Percentiles rank a stretch among this genome's conserved stretches.
Evolutionary conservation across 768 basidiomycete genomes (phyloP).

Genomic region (Boletus rubropictus): DNA sequence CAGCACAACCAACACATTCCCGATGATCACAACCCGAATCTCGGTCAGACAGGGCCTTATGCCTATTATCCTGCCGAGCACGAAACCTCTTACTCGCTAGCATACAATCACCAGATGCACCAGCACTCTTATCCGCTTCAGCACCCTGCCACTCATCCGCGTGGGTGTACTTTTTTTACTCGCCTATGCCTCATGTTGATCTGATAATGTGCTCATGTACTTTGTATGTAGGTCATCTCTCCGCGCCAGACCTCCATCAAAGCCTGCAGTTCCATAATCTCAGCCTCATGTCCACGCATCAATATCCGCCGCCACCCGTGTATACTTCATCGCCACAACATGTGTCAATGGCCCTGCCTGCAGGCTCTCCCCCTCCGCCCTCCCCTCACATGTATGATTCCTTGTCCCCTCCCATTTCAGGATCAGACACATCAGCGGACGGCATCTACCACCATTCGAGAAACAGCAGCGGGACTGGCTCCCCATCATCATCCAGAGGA

Average conservation of each 20-base stretch:
- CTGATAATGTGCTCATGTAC: conserved; percentile 53
- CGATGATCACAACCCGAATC: conserved; percentile 43
- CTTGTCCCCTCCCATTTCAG: conserved; percentile 80
- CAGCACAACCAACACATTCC: conserved; percentile 42
- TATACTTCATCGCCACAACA: conserved; percentile 60
- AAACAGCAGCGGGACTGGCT: conserved; percentile 69
- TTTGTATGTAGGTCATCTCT: conserved; percentile 55
- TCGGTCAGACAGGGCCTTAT: conserved; percentile 39
- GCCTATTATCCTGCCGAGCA: conserved; percentile 51
- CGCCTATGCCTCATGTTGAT: conserved; percentile 55
- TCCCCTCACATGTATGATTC: conserved; percentile 80
- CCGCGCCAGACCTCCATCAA: conserved; percentile 63
- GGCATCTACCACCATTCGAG: conserved; percentile 70
- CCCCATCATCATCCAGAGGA: conserved; percentile 71
- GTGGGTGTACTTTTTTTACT: conserved; percentile 54
- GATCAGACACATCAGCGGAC: conserved; percentile 85
- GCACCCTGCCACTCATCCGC: conserved; percentile 58
- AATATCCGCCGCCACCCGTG: conserved; percentile 55
- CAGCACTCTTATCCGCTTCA: conserved; percentile 51
- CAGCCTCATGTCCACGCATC: conserved; percentile 63
- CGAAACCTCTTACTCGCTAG: conserved; percentile 48
- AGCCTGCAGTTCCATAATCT: conserved; percentile 56
- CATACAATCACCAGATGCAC: conserved; percentile 45
- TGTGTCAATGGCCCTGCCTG: conserved; percentile 58
- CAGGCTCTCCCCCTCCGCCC: conserved; percentile 66